Evolutionary conservation across 106 monocot genomes (phyloP), one percentile per base, ranked within the genome.

Genomic region (Cymbidium sinense): DNA sequence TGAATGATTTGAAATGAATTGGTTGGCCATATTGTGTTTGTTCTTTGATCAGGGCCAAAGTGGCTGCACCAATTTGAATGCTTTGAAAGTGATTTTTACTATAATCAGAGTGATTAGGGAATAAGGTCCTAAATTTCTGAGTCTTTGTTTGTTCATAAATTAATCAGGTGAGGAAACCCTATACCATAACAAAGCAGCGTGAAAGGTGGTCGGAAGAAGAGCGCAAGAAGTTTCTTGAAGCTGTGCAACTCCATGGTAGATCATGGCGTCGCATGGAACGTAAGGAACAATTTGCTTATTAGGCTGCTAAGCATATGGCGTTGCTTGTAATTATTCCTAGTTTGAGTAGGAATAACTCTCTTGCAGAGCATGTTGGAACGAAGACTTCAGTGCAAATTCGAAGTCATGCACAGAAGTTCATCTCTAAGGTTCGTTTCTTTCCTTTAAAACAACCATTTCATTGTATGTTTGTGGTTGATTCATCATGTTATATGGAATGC

Each of bases 261-360:
- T 86, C 87, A 39, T 91, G 91, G 91, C 83, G 91, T 4, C 86
- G 88, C 44, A 91, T 91, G 52, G 84, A 91, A 91, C 88, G 91
- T 91, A 81, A 2, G 13, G 54, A 3, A 25, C 27, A 65, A 19
- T 3, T 18, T 80, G 3, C 25, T 64, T 41, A 13, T 74, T 1
- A 37, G 23, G 13, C 35, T 28, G 17, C 41, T 28, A 15, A 13
- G 18, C 2, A 70, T 3, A 27, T 47, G 43, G 28, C 44, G 23
- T 44, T 0, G 43, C 25, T 74, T 74, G 11, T 12, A 74, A 27
- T 12, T 28, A 25, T 43, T 43, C 27, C 27, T 2, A 23, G 28
- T 1, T 15, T 74, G 27, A 47, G 7, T 30, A 4, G 8, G 23
- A 11, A 13, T 2, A 25, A 43, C 8, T 74, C 28, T 43, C 25